Percentiles rank a stretch among this genome's conserved stretches.
These are phyloP conservation scores for Colletotrichum noveboracense DNA, from an alignment of 2,329 filamentous ascomycete species.

Conservation along the genomic window DNA sequence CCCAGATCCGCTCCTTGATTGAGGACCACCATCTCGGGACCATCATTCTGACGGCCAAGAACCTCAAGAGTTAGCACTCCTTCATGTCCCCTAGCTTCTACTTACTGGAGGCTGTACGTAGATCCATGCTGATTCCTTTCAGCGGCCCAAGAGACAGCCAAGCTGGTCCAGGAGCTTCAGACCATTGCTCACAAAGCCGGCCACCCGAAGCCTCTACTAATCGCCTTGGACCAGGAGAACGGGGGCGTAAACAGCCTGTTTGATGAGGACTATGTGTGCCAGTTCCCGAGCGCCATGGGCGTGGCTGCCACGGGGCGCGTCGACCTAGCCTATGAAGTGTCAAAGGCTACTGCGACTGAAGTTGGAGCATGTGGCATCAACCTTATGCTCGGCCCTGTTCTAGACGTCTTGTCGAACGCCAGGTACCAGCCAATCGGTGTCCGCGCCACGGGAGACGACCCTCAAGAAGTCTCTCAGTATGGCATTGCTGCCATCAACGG, in stretches of 20 bases:
- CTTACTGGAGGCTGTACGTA: not conserved
- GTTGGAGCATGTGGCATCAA: slow-evolving; percentile 94
- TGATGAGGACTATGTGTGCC: slow-evolving; percentile 93
- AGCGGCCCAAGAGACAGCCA: slow-evolving; percentile 92
- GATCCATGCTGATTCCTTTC: slow-evolving; percentile 21
- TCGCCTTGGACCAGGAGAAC: slow-evolving; percentile 96
- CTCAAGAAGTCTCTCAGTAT: slow-evolving; percentile 92
- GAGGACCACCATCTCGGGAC: slow-evolving; percentile 87
- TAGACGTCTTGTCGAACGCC: slow-evolving; percentile 94
- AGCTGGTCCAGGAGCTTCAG: slow-evolving; percentile 88
- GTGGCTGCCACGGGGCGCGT: slow-evolving; percentile 89
- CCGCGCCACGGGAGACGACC: slow-evolving; percentile 88
- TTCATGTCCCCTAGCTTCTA: not conserved
- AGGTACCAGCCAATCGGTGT: slow-evolving; percentile 91
- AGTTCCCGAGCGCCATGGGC: slow-evolving; percentile 97
- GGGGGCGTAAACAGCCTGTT: slow-evolving; percentile 96
- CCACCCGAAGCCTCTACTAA: slow-evolving; percentile 86
- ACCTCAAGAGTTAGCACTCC: slow-evolving; percentile 73
- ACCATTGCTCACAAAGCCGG: slow-evolving; percentile 90
- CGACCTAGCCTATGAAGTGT: slow-evolving; percentile 86
- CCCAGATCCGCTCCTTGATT: slow-evolving; percentile 81
- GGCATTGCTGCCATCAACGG: slow-evolving; percentile 90
- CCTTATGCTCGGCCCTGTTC: slow-evolving; percentile 89
- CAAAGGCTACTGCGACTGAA: slow-evolving; percentile 91
- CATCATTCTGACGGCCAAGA: slow-evolving; percentile 83